These are phyloP conservation scores for Suillus discolor DNA, from an alignment of 768 basidiomycete species.

Conservation along the genomic window DNA sequence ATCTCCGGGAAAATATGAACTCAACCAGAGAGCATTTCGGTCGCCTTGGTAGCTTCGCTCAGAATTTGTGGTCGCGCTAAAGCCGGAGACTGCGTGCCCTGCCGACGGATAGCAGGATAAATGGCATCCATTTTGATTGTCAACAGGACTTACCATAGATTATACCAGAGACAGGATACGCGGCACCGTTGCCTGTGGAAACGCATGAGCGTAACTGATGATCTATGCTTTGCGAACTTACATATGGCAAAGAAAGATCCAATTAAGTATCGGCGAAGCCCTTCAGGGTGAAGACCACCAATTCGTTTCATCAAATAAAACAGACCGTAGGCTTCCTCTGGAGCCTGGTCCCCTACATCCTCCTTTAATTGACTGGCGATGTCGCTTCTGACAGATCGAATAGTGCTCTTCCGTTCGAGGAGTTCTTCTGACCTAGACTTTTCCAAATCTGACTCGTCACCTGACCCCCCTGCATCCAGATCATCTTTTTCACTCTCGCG, in stretches of 20 bases:
- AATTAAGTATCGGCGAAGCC: conserved; percentile 39
- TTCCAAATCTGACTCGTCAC: conserved; percentile 20
- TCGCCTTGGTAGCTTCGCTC: background rate
- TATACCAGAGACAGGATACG: conserved; percentile 35
- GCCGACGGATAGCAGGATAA: background rate
- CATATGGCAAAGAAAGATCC: conserved; percentile 36
- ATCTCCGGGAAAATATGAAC: conserved; percentile 32
- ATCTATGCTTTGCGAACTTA: conserved; percentile 11
- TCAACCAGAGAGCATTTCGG: conserved; percentile 12
- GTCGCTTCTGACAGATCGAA: conserved; percentile 18
- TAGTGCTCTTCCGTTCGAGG: conserved; percentile 29
- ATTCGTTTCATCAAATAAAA: conserved; percentile 41
- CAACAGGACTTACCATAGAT: conserved; percentile 31
- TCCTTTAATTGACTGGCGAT: conserved; percentile 7
- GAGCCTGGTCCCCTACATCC: too few species aligned
- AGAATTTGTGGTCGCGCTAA: conserved; percentile 10
- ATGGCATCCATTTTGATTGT: background rate
- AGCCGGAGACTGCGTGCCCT: conserved; percentile 9
- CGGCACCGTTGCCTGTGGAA: conserved; percentile 21
- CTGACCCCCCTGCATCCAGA: conserved; percentile 11
- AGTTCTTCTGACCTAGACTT: conserved; percentile 32
- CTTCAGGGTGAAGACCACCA: conserved; percentile 40
- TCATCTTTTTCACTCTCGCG: conserved; percentile 31
- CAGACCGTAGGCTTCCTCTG: conserved; percentile 24
- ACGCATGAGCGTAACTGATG: background rate